Evolutionary conservation across 495 filamentous ascomycete species (phyloP).

Genomic region (Penicillium silybi): DNA sequence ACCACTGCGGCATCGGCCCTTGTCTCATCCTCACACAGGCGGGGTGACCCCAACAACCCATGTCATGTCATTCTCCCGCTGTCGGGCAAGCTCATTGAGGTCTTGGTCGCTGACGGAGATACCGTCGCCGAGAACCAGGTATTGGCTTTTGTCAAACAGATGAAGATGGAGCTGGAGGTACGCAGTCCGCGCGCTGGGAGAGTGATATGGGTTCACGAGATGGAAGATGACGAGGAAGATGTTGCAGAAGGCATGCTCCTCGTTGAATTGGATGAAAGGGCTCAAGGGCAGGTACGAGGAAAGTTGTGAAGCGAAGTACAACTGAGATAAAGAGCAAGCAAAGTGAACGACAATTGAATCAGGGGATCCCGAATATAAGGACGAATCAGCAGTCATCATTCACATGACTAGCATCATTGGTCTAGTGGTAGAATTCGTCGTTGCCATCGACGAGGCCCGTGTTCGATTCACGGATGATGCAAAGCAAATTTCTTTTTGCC

Average conservation of each 20-base stretch:
- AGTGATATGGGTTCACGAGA: conserved; percentile 53
- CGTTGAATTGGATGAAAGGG: conserved; percentile 42
- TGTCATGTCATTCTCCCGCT: conserved; percentile 56
- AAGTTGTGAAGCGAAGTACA: background rate
- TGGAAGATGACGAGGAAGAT: conserved; percentile 55
- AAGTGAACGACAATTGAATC: background rate
- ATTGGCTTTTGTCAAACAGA: conserved; percentile 60
- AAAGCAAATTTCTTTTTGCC: conserved; percentile 13
- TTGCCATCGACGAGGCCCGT: conserved; percentile 58
- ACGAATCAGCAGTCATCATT: background rate
- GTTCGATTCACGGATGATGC: conserved; percentile 58
- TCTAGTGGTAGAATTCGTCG: conserved; percentile 60
- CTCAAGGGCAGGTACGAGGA: conserved; percentile 28
- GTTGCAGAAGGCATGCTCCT: conserved; percentile 55
- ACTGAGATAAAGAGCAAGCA: background rate
- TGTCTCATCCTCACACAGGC: conserved; percentile 45
- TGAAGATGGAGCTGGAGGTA: conserved; percentile 67
- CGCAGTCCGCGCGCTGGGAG: conserved; percentile 44
- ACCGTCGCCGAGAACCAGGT: conserved; percentile 48
- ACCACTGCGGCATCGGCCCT: conserved; percentile 46
- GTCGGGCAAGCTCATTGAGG: conserved; percentile 55
- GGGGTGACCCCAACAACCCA: conserved; percentile 47
- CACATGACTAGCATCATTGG: conserved; percentile 44
- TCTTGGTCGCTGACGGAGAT: conserved; percentile 53
- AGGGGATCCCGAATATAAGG: background rate